phyloP scores from a whole-genome alignment of 768 basidiomycete genomes.

The Suillus tomentosus region DNA sequence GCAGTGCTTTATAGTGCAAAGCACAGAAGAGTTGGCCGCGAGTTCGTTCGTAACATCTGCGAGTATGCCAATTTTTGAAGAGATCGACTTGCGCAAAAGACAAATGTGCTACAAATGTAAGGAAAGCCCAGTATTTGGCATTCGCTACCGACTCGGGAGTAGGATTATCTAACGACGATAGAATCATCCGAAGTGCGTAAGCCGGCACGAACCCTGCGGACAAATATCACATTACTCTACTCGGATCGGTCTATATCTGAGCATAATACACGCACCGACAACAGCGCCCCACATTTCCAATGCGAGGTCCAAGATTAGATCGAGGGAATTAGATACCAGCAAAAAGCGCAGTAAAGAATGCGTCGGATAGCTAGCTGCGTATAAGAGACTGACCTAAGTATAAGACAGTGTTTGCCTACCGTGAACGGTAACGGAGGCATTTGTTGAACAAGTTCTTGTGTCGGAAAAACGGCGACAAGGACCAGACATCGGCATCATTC shows the following conservation, averaged over 20 bases:
- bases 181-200: constrained; percentile 63
- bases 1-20: constrained; percentile 69
- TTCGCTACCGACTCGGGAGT: constrained; percentile 40
- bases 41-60: constrained; percentile 71
- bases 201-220: constrained; percentile 62
- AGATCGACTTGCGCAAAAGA: constrained; percentile 70
- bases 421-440: constrained; percentile 51
- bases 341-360: constrained; percentile 65
- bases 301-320: constrained; percentile 59
- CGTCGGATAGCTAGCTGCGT: constrained; percentile 44
- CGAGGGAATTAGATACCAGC: constrained; percentile 65
- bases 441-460: constrained; percentile 71
- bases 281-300: constrained; percentile 64
- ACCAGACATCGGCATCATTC: constrained; percentile 56
- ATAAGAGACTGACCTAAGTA: constrained; percentile 7
- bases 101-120: constrained; percentile 61
- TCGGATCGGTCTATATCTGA: not conserved
- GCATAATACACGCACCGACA: constrained; percentile 41
- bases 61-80: constrained; percentile 64
- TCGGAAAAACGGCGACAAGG: constrained; percentile 64
- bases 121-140: constrained; percentile 61
- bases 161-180: constrained; percentile 48
- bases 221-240: constrained; percentile 3
- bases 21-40: constrained; percentile 72
- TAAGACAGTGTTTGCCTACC: constrained; percentile 31